Evolutionary conservation across 495 filamentous ascomycete genomes (phyloP).

Genomic region (Bryoglossum gracile): DNA sequence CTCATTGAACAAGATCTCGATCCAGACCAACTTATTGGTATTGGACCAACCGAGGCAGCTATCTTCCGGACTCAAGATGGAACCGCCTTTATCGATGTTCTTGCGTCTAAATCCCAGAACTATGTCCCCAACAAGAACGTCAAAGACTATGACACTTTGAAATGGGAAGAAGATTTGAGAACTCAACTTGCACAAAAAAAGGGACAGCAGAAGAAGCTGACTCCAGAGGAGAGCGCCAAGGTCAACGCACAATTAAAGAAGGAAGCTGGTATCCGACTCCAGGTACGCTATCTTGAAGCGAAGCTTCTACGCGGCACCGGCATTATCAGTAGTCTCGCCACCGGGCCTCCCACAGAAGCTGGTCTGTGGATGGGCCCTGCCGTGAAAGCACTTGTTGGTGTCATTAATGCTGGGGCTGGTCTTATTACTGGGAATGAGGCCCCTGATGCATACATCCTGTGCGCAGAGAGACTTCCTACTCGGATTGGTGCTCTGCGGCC

Average conservation of each 20-base stretch:
- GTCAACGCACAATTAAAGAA: constrained; percentile 88
- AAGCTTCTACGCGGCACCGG: constrained; percentile 74
- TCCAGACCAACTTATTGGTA: constrained; percentile 51
- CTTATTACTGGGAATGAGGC: constrained; percentile 71
- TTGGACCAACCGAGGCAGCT: constrained; percentile 80
- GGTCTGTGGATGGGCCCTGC: constrained; percentile 79
- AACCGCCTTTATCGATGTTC: constrained; percentile 79
- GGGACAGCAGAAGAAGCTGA: constrained; percentile 85
- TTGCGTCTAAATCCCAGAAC: constrained; percentile 65
- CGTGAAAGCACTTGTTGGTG: constrained; percentile 59
- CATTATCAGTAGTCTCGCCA: constrained; percentile 71
- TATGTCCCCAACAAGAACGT: constrained; percentile 67
- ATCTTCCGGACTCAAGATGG: constrained; percentile 87
- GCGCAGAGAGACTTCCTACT: constrained; percentile 60
- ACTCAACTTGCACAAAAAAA: constrained; percentile 85
- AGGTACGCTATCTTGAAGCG: constrained; percentile 58
- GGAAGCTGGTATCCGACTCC: constrained; percentile 67
- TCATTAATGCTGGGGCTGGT: constrained; percentile 70
- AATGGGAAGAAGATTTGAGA: constrained; percentile 94
- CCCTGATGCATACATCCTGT: constrained; percentile 70
- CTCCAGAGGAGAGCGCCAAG: constrained; percentile 76
- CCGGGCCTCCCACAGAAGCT: constrained; percentile 76
- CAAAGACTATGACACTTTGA: constrained; percentile 90
- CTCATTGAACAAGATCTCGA: constrained; percentile 67
- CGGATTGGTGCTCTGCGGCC: constrained; percentile 69